Conservation (phyloP, 768 basidiomycete species). For the Leccinum barrowsii region DNA sequence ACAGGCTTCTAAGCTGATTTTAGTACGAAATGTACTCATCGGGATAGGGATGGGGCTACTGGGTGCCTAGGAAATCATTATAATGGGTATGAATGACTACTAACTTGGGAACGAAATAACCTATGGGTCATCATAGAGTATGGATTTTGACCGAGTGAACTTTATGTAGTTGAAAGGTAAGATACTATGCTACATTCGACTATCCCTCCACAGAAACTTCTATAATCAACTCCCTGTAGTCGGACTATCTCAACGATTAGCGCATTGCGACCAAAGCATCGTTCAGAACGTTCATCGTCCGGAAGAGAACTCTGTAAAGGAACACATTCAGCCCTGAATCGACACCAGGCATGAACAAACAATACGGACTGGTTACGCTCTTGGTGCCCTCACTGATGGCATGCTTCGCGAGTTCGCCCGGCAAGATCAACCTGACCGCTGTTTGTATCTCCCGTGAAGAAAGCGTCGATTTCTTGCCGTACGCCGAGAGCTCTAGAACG, state of each 20-base stretch:
- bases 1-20: constrained; percentile 25
- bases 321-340: neutral
- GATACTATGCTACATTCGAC: constrained; percentile 24
- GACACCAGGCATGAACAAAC: neutral
- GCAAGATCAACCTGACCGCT: constrained; percentile 63
- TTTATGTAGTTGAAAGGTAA: constrained; percentile 2
- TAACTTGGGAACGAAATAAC: no score
- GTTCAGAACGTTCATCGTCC: constrained; percentile 8
- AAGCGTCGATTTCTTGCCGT: constrained; percentile 72
- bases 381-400: constrained; percentile 75
- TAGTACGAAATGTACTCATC: neutral
- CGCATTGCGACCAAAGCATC: neutral
- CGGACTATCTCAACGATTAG: neutral
- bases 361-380: constrained; percentile 46
- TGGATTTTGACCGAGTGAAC: neutral
- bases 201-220: neutral
- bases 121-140: neutral
- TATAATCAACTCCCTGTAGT: neutral
- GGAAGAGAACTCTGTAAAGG: constrained; percentile 26
- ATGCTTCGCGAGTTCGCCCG: constrained; percentile 71
- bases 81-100: neutral
- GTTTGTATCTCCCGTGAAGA: constrained; percentile 74
- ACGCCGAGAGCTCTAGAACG: constrained; percentile 53
- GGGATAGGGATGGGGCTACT: neutral
- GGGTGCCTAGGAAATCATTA: no score